These are phyloP conservation scores for Pleurotus djamor DNA, from an alignment of 768 basidiomycete genomes.

Conservation along the genomic window DNA sequence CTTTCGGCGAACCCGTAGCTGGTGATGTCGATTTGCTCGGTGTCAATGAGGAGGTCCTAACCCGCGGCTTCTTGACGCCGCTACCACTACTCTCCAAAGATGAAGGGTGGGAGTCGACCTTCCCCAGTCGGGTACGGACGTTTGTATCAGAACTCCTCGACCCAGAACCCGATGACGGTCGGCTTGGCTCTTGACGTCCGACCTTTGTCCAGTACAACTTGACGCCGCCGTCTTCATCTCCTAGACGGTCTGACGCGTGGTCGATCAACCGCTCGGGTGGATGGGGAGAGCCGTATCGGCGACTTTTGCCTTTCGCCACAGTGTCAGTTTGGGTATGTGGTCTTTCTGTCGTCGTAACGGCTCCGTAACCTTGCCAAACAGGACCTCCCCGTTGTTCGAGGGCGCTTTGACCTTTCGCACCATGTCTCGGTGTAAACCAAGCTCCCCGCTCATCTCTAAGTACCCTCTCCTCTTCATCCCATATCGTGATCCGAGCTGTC, in stretches of 20 bases:
- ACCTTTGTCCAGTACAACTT: slow-evolving; percentile 43
- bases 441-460: slow-evolving; percentile 72
- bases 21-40: slow-evolving; percentile 23
- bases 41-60: slow-evolving; percentile 23
- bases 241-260: slow-evolving; percentile 39
- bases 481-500: slow-evolving; percentile 57
- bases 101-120: slow-evolving; percentile 13
- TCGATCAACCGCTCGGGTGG: slow-evolving; percentile 36
- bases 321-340: background rate
- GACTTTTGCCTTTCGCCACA: slow-evolving; percentile 8
- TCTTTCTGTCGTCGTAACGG: slow-evolving; percentile 35
- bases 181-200: slow-evolving; percentile 16
- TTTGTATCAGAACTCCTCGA: background rate
- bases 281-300: slow-evolving; percentile 7
- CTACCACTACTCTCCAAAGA: slow-evolving; percentile 24
- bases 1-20: slow-evolving; percentile 19
- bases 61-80: slow-evolving; percentile 1
- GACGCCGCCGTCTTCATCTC: slow-evolving; percentile 32
- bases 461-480: slow-evolving; percentile 87
- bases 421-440: slow-evolving; percentile 63
- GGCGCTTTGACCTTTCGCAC: slow-evolving; percentile 37
- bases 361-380: slow-evolving; percentile 57
- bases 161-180: slow-evolving; percentile 9
- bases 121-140: slow-evolving; percentile 13
- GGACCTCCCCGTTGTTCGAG: slow-evolving; percentile 35